Evolutionary conservation across 805 yeast species (phyloP).

Genomic region (Wickerhamomyces chaumierensis): DNA sequence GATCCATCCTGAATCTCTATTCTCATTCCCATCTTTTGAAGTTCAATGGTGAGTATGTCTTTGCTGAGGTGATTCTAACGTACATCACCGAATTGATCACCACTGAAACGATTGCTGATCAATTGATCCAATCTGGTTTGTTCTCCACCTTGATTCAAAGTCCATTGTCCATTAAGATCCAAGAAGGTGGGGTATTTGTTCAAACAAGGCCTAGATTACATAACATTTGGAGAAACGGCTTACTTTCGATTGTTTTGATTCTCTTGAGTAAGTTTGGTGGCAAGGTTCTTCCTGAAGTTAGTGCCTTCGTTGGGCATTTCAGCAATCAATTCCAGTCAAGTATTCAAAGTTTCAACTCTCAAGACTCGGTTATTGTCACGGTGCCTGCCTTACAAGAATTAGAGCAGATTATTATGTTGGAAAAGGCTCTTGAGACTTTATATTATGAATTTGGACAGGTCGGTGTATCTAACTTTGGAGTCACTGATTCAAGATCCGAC

Average conservation of each 20-base stretch:
- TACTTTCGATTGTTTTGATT: constrained; percentile 54
- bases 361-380: constrained; percentile 39
- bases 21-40: constrained; percentile 54
- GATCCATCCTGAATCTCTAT: constrained; percentile 52
- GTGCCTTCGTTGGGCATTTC: constrained; percentile 52
- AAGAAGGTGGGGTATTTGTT: constrained; percentile 50
- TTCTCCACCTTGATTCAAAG: constrained; percentile 62
- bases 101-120: constrained; percentile 53
- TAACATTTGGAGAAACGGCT: constrained; percentile 77
- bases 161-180: constrained; percentile 55
- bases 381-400: constrained; percentile 47
- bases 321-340: constrained; percentile 54
- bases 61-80: constrained; percentile 62
- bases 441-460: constrained; percentile 37
- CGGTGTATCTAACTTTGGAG: too few species aligned
- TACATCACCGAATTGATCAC: constrained; percentile 60
- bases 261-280: constrained; percentile 54
- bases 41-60: constrained; percentile 43
- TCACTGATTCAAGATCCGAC: constrained; percentile 12
- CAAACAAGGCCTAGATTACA: constrained; percentile 46
- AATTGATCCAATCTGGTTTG: constrained; percentile 51
- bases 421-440: constrained; percentile 42
- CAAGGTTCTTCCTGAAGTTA: constrained; percentile 50
- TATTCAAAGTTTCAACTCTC: constrained; percentile 46
- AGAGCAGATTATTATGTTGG: constrained; percentile 54